Evolutionary conservation across 495 filamentous ascomycete species (phyloP).

Genomic region (Hypoxylon rickii): DNA sequence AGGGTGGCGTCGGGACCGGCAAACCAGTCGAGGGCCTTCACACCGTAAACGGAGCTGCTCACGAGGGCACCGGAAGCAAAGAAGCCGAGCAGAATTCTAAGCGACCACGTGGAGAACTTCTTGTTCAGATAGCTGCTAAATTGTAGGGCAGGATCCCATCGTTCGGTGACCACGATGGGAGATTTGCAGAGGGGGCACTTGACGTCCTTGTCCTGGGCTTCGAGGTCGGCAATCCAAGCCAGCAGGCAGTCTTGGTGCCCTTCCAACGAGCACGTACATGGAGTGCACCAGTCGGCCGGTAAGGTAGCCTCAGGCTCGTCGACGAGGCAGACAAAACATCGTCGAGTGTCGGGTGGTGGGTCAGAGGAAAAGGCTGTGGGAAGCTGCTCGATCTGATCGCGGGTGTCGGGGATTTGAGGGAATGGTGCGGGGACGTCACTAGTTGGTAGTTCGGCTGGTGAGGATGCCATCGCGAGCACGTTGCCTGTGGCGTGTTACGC

Average conservation of each 20-base stretch:
- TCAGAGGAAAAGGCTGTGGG: constrained; percentile 2
- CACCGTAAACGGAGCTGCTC: constrained; percentile 47
- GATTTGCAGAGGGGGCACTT: constrained; percentile 87
- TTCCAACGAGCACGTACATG: constrained; percentile 85
- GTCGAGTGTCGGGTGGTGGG: constrained; percentile 52
- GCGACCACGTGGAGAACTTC: constrained; percentile 59
- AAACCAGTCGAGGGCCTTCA: constrained; percentile 40
- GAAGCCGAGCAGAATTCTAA: constrained; percentile 62
- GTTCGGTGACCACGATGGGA: constrained; percentile 74
- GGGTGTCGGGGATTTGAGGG: constrained; percentile 17
- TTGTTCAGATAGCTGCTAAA: constrained; percentile 58
- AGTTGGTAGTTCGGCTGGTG: constrained; percentile 1
- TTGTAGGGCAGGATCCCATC: constrained; percentile 68
- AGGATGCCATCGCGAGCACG: constrained; percentile 19
- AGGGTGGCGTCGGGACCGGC: constrained; percentile 38
- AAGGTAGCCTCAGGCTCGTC: constrained; percentile 73
- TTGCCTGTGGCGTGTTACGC: neutral
- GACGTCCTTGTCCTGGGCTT: constrained; percentile 65
- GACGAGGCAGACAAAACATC: constrained; percentile 93
- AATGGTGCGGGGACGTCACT: constrained; percentile 6
- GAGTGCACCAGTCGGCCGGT: constrained; percentile 77
- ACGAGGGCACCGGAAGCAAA: constrained; percentile 57
- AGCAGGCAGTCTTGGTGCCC: constrained; percentile 91
- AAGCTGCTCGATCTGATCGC: constrained; percentile 27
- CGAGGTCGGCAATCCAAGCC: constrained; percentile 85